Evolutionary conservation across 202 grass and related monocot species (phyloP), one percentile per base, ranked within the genome.

Genomic region (Elaeis oleifera): DNA sequence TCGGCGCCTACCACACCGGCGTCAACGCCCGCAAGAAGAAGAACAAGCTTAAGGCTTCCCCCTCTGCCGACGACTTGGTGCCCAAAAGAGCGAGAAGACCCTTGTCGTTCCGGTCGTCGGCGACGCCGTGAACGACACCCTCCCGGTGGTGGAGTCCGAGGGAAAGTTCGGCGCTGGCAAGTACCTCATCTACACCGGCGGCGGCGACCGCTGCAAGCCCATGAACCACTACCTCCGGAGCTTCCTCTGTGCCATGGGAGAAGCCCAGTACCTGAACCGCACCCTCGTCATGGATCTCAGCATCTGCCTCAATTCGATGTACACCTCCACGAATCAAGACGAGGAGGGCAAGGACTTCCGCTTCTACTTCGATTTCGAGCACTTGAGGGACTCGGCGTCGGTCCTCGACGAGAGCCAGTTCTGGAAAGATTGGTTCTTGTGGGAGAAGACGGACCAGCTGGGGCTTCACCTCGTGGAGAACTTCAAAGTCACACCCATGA

Each of bases 161-260:
- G 54, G 51, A 8, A 44, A 26, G 13, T 68, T 56, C 52, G 44
- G 28, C 52, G 18, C 52, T 2, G 65, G 65, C 27, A 68, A 55
- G 65, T 68, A 56, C 51, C 65, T 68, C 18, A 52, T 68, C 18
- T 68, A 68, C 29, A 13, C 3, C 26, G 65, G 65, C 27, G 65
- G 65, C n/a, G 65, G 65, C 18, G 65, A 68, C 28, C 65, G 28
- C 52, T 68, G 65, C 52, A 68, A 68, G 65, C 32, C 51, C 52
- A 68, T 68, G 51, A 68, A 68, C 28, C 65, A 68, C 51, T 56
- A 48, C 17, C 52, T 68, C 17, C 48, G 65, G 65, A 68, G 65
- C 19, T 56, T 68, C 52, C 65, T 68, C 28, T 56, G 65, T 29
- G 65, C 65, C 3, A n/a, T 68, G 8, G 65, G 65, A 36, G 65